Evolutionary conservation across 345 rosid genomes (phyloP).

Genomic region (Hibiscus syriacus): DNA sequence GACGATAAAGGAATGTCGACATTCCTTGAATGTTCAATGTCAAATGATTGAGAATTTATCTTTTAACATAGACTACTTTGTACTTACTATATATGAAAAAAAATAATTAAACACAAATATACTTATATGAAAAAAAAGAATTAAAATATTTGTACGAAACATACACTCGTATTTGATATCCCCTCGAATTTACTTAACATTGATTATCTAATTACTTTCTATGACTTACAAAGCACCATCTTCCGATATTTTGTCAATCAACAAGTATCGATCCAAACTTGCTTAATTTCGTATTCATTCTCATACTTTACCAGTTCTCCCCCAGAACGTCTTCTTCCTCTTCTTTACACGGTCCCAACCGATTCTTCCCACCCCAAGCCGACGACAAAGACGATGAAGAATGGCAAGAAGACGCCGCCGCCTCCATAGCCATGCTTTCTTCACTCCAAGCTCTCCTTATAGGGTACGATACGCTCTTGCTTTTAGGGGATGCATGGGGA

Average conservation of each 20-base stretch:
- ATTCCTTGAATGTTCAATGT: too few species aligned
- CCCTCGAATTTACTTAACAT: too few species aligned
- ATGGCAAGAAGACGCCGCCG: conserved; percentile 24
- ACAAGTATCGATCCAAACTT: too few species aligned
- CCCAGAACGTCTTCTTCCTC: not conserved
- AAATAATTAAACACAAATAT: too few species aligned
- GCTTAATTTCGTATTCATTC: not conserved
- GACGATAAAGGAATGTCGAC: too few species aligned
- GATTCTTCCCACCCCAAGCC: conserved; percentile 1
- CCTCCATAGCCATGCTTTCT: conserved; percentile 36
- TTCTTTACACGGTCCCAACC: not conserved
- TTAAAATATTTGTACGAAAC: too few species aligned
- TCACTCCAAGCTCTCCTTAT: conserved; percentile 61
- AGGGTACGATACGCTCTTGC: conserved; percentile 40
- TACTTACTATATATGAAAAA: too few species aligned
- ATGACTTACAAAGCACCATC: not conserved
- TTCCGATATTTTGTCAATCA: not conserved
- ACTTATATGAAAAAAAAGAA: too few species aligned
- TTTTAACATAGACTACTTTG: too few species aligned
- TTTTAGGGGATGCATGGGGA: conserved; percentile 13
- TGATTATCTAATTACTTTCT: not conserved
- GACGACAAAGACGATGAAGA: conserved; percentile 43
- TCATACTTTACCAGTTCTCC: not conserved
- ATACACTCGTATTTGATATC: too few species aligned
- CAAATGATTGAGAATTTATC: too few species aligned